These are phyloP conservation scores for Penicillium sclerotigenum DNA, from an alignment of 2,329 filamentous ascomycete genomes.

Conservation along the genomic window DNA sequence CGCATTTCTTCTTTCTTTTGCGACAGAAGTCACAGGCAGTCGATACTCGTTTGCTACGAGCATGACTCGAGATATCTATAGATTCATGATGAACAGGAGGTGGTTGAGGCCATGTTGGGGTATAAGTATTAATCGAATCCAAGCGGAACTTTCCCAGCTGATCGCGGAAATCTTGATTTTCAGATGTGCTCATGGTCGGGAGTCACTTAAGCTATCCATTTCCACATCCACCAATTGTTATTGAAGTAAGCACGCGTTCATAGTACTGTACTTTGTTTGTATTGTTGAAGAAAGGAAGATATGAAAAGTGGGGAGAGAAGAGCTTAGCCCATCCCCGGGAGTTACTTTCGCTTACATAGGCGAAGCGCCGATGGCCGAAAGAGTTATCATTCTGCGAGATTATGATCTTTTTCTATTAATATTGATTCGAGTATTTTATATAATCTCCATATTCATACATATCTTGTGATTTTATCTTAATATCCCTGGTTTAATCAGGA, in stretches of 20 bases:
- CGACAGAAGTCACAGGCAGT: constrained; percentile 43
- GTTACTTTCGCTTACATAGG: constrained; percentile 2
- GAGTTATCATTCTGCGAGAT: background rate
- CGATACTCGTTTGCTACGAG: constrained; percentile 38
- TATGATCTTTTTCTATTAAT: background rate
- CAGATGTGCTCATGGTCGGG: constrained; percentile 24
- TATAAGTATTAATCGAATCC: constrained; percentile 17
- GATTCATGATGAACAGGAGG: constrained; percentile 10
- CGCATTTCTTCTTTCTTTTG: constrained; percentile 43
- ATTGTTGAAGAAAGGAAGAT: background rate
- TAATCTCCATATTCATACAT: background rate
- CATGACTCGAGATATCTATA: constrained; percentile 9
- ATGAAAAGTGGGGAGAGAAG: background rate
- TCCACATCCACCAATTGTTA: constrained; percentile 7
- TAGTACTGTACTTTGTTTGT: background rate
- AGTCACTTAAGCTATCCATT: constrained; percentile 23
- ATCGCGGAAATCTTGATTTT: constrained; percentile 33
- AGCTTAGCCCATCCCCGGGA: background rate
- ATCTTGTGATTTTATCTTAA: background rate
- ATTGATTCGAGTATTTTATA: background rate
- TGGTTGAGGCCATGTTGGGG: constrained; percentile 13
- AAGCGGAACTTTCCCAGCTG: constrained; percentile 36
- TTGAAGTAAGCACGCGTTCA: background rate
- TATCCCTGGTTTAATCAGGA: background rate
- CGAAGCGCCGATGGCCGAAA: background rate